Evolutionary conservation across 805 yeast genomes (phyloP).

Genomic region (Monosporozyma solicola): DNA sequence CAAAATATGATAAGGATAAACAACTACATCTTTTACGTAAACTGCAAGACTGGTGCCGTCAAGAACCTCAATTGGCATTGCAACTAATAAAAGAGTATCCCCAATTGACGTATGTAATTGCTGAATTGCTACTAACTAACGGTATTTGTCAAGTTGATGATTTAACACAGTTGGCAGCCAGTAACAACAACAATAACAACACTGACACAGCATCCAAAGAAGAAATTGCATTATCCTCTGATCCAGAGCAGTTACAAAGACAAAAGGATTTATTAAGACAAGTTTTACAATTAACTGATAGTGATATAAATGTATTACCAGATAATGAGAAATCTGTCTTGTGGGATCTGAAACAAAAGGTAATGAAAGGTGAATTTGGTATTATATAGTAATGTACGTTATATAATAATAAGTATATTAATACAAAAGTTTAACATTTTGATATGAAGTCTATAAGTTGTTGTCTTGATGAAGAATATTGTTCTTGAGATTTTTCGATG

Average conservation of each 20-base stretch:
- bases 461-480: slow-evolving; percentile 16
- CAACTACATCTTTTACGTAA: slow-evolving; percentile 20
- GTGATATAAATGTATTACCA: slow-evolving; percentile 41
- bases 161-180: slow-evolving; percentile 28
- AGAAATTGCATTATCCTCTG: slow-evolving; percentile 10
- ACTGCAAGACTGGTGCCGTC: slow-evolving; percentile 46
- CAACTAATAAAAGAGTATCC: slow-evolving; percentile 62
- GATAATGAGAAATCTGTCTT: slow-evolving; percentile 38
- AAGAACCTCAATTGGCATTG: slow-evolving; percentile 49
- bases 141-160: slow-evolving; percentile 29
- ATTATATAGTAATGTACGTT: not conserved
- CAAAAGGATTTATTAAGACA: slow-evolving; percentile 42
- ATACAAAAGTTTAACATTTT: slow-evolving; percentile 3
- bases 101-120: slow-evolving; percentile 73
- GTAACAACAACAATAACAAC: slow-evolving; percentile 14
- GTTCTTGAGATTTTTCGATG: slow-evolving; percentile 37
- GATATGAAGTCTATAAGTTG: slow-evolving; percentile 15
- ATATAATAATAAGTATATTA: not conserved
- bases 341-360: slow-evolving; percentile 31
- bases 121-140: slow-evolving; percentile 51
- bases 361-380: slow-evolving; percentile 30
- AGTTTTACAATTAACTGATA: slow-evolving; percentile 44
- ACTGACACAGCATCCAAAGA: slow-evolving; percentile 12
- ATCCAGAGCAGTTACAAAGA: slow-evolving; percentile 26
- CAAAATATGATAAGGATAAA: slow-evolving; percentile 17